phyloP scores from a whole-genome alignment of 495 filamentous ascomycete genomes.

The Xylaria telfairii region DNA sequence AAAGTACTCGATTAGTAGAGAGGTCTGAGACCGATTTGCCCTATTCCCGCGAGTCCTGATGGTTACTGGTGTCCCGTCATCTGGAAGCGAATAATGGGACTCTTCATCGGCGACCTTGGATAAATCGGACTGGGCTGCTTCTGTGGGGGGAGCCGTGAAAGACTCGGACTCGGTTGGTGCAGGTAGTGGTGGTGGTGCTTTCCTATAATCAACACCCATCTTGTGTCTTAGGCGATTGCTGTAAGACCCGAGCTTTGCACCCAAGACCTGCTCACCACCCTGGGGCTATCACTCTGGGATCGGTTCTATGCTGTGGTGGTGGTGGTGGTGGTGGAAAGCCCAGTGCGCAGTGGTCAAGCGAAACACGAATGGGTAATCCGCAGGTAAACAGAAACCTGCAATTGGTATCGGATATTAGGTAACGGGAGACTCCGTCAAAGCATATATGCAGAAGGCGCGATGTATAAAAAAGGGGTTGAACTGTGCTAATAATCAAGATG shows the following conservation, averaged over 20 bases:
- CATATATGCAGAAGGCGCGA: neutral
- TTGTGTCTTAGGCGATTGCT: slow-evolving; percentile 41
- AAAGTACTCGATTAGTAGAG: slow-evolving; percentile 97
- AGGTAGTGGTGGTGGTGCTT: slow-evolving; percentile 68
- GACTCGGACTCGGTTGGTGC: slow-evolving; percentile 81
- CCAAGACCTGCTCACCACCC: neutral
- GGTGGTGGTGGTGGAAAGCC: neutral
- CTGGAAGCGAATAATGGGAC: slow-evolving; percentile 83
- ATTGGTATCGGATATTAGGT: neutral
- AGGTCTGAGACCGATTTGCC: slow-evolving; percentile 78
- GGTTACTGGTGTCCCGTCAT: slow-evolving; percentile 93
- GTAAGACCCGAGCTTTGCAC: slow-evolving; percentile 4
- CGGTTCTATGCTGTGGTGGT: neutral
- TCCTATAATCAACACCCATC: slow-evolving; percentile 76
- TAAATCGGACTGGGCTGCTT: slow-evolving; percentile 72
- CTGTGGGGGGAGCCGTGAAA: slow-evolving; percentile 56
- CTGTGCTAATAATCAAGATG: slow-evolving; percentile 5
- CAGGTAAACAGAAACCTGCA: slow-evolving; percentile 9
- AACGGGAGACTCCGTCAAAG: neutral
- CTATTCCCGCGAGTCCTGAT: slow-evolving; percentile 76
- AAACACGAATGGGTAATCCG: neutral
- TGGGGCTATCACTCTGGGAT: slow-evolving; percentile 23
- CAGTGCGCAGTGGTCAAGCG: slow-evolving; percentile 1
- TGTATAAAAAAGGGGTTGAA: neutral
- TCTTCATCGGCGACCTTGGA: slow-evolving; percentile 74